phyloP scores from a whole-genome alignment of 768 basidiomycete genomes.

The Termitomyces titanicus region DNA sequence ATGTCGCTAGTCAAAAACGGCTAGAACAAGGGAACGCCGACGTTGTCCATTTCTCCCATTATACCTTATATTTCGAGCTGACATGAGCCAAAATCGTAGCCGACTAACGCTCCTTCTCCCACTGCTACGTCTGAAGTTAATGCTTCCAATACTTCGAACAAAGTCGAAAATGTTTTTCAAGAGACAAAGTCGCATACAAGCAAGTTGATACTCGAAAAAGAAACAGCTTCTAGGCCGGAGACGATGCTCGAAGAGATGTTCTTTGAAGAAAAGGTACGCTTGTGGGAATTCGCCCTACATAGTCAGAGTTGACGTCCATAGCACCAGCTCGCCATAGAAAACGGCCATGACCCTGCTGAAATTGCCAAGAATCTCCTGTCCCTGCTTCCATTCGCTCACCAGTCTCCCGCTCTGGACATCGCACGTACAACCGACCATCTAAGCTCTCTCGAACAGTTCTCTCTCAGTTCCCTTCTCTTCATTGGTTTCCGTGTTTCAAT shows the following conservation, averaged over 20 bases:
- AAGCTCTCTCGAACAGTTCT: conserved; percentile 3
- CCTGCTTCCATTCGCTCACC: conserved; percentile 14
- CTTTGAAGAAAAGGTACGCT: not conserved
- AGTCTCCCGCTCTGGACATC: conserved; percentile 2
- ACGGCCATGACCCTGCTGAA: conserved; percentile 1
- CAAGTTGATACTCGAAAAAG: not conserved
- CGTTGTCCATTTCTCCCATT: not conserved
- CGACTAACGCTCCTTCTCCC: not conserved
- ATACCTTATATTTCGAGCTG: not conserved
- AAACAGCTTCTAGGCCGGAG: too few species aligned
- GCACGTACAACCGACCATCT: not conserved
- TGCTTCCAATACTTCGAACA: not conserved
- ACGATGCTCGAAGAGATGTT: not conserved
- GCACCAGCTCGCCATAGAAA: not conserved
- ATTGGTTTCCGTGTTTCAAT: conserved; percentile 23
- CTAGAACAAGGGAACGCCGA: not conserved
- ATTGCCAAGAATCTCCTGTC: conserved; percentile 9
- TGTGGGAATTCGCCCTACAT: not conserved
- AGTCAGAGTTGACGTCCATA: not conserved
- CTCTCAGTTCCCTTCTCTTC: conserved; percentile 11
- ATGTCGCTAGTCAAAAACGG: too few species aligned
- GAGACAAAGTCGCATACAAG: not conserved
- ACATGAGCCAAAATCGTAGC: not conserved
- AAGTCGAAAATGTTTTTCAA: too few species aligned
- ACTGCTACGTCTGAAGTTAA: not conserved